Conservation (phyloP, 2,329 filamentous ascomycete species). For the Cladosporium colombiae region DNA sequence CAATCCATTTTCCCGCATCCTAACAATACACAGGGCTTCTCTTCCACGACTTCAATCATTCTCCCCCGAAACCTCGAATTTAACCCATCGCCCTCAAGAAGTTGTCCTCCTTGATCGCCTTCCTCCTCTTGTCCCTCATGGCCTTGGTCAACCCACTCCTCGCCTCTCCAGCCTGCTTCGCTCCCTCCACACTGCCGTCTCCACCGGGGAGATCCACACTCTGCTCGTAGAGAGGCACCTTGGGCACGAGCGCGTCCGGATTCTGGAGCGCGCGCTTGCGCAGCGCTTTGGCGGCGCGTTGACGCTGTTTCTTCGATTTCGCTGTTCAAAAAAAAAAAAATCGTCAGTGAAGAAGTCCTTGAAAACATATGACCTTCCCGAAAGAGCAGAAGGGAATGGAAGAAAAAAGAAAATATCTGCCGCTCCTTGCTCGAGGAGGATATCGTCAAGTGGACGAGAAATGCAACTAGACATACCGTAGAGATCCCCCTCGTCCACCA, state of each 20-base stretch:
- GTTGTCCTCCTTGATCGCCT: conserved; percentile 80
- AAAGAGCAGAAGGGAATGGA: too few species aligned
- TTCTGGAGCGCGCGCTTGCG: conserved; percentile 65
- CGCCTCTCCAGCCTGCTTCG: conserved; percentile 49
- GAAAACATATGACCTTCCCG: too few species aligned
- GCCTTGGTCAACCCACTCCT: conserved; percentile 67
- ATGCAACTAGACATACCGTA: conserved; percentile 67
- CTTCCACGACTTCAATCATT: background rate
- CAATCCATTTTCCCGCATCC: background rate
- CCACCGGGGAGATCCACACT: conserved; percentile 68
- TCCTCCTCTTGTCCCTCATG: conserved; percentile 73
- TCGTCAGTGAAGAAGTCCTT: background rate
- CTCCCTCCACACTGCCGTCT: conserved; percentile 50
- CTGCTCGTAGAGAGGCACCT: conserved; percentile 76
- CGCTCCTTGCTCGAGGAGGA: too few species aligned
- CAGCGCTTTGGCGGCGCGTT: conserved; percentile 67
- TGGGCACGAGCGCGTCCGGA: conserved; percentile 60
- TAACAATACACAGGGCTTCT: background rate
- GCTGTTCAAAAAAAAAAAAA: conserved; percentile 55
- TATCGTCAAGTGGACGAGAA: background rate
- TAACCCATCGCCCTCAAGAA: conserved; percentile 76
- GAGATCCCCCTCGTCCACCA: conserved; percentile 68
- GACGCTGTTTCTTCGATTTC: conserved; percentile 81
- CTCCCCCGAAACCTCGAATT: background rate
- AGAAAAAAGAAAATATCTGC: too few species aligned